Percentiles rank a stretch among this genome's conserved stretches.
phyloP scores from a whole-genome alignment of 192 early-diverging fungal species.

The Phycomyces nitens region DNA sequence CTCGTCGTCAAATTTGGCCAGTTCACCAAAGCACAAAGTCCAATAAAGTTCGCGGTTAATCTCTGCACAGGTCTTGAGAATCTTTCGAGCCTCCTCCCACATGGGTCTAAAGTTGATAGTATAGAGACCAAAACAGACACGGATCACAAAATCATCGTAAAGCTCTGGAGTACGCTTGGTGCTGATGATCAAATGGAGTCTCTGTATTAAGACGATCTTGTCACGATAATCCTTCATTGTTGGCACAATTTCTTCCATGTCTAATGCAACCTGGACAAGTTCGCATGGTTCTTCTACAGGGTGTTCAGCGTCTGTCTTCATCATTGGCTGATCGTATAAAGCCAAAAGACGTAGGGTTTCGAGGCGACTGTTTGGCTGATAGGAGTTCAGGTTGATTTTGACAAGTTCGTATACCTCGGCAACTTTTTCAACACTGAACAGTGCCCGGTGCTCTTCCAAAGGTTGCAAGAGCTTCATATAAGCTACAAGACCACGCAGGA shows the following conservation, averaged over 20 bases:
- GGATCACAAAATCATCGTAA: slow-evolving; percentile 66
- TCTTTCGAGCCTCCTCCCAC: slow-evolving; percentile 72
- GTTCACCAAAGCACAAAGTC: slow-evolving; percentile 50
- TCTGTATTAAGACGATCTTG: slow-evolving; percentile 71
- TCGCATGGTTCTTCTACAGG: slow-evolving; percentile 38
- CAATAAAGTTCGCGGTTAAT: slow-evolving; percentile 58
- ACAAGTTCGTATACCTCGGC: slow-evolving; percentile 48
- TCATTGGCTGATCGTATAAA: slow-evolving; percentile 61
- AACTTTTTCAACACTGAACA: slow-evolving; percentile 43
- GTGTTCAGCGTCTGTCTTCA: slow-evolving; percentile 33
- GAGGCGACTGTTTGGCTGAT: slow-evolving; percentile 51
- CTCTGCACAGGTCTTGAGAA: slow-evolving; percentile 51
- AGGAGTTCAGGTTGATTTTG: slow-evolving; percentile 57
- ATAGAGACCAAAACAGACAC: slow-evolving; percentile 66
- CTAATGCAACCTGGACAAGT: slow-evolving; percentile 51
- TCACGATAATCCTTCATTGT: slow-evolving; percentile 72
- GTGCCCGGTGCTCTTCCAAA: background rate
- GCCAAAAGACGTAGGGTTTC: slow-evolving; percentile 68
- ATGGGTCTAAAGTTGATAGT: slow-evolving; percentile 80
- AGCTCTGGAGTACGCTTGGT: slow-evolving; percentile 62
- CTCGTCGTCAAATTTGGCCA: slow-evolving; percentile 60
- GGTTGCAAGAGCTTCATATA: slow-evolving; percentile 33
- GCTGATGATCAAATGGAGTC: slow-evolving; percentile 59
- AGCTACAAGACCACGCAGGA: slow-evolving; percentile 41
- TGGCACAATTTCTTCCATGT: slow-evolving; percentile 62